Base-by-base conservation (phyloP, 202 grass and related monocot species). In the Eragrostis tef region DNA sequence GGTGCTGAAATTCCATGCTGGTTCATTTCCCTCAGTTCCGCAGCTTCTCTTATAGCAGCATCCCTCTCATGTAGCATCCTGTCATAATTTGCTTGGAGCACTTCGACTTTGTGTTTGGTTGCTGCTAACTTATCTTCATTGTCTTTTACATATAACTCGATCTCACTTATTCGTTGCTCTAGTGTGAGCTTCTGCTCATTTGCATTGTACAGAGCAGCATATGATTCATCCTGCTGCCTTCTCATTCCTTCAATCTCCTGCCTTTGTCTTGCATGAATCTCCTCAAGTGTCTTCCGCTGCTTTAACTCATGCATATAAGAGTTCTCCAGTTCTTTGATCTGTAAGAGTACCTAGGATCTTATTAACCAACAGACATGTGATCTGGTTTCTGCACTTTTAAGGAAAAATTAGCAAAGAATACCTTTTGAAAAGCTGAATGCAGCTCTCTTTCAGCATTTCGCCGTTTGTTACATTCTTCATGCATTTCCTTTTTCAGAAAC, bases 391-490 rank as follows among this genome's bases (percentile, higher is more conserved):
- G 14, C 3, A 19, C 8, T 45, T 34, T 12, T 7, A 44, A 19
- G 58, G 31, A 43, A 47, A 47, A 60, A 59, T 45, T 12, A 60
- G 20, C 21, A 74, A 73, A 93, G 20, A 20, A 17, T 67, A 89
- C 89, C 84, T 90, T 94, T 53, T 90, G 87, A 36, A 87, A 74
- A 92, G 87, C 71, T 59, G 67, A 92, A 81, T 94, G 11, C 52
- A 89, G 21, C 58, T 84, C 81, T 77, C 72, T 75, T 69, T 97
- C 91, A 36, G 89, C 91, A 75, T 88, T 88, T 64, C 62, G 75
- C 25, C 86, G 77, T 82, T 85, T 94, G 81, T 70, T 85, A 29
- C 62, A 94, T 88, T 97, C 91, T 89, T 94, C 85, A 2, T 88
- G 88, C 71, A 84, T 69, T 68, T 92, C 91, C 26, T 77, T 92